phyloP scores from a whole-genome alignment of 2,329 filamentous ascomycete genomes.

The Hansfordia pulvinata region DNA sequence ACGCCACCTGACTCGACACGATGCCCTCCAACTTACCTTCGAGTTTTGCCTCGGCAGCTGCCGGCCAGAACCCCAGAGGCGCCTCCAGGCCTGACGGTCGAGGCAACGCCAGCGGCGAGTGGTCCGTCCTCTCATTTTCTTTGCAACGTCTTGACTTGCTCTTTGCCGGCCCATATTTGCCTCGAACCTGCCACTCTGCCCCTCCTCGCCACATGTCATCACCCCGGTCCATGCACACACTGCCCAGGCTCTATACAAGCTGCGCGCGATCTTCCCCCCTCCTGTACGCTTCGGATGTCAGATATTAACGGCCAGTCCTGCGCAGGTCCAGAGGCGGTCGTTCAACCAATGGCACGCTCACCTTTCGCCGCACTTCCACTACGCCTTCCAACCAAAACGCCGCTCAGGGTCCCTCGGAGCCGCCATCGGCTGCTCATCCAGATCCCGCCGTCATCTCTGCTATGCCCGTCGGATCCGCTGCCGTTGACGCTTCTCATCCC shows the following conservation, averaged over 20 bases:
- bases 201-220: background rate
- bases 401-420: too few species aligned
- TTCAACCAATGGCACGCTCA: constrained; percentile 47
- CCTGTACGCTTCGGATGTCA: too few species aligned
- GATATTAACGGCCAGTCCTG: too few species aligned
- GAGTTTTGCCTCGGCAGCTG: constrained; percentile 73
- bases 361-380: constrained; percentile 50
- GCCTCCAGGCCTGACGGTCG: constrained; percentile 43
- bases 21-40: constrained; percentile 69
- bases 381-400: constrained; percentile 31
- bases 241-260: background rate
- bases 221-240: background rate
- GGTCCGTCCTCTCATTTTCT: constrained; percentile 28
- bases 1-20: too few species aligned
- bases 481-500: constrained; percentile 30
- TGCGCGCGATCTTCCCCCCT: constrained; percentile 1
- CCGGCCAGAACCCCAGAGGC: constrained; percentile 53
- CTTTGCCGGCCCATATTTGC: constrained; percentile 2
- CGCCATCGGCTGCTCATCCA: constrained; percentile 17
- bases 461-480: constrained; percentile 39
- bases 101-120: constrained; percentile 50
- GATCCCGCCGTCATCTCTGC: constrained; percentile 40
- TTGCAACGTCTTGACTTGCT: constrained; percentile 13
- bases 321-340: constrained; percentile 45
- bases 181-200: constrained; percentile 1